A percentile compares a stretch with the other conserved stretches of the same genome.
These are phyloP conservation scores for Stagonosporopsis tanaceti DNA, from an alignment of 2,329 filamentous ascomycete species.

Conservation along the genomic window DNA sequence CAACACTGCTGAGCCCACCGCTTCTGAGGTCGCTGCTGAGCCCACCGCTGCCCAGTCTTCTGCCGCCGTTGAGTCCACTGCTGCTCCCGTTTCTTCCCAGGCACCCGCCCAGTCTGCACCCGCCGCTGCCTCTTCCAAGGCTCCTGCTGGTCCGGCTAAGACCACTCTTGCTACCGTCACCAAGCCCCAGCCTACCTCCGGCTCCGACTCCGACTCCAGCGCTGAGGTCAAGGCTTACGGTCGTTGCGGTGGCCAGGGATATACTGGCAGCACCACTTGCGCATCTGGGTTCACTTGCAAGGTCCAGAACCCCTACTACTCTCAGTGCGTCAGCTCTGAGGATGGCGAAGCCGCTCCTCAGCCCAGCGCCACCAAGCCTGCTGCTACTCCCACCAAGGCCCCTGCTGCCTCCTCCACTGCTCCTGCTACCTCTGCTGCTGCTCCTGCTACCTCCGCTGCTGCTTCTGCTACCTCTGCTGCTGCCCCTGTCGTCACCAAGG, in stretches of 20 bases:
- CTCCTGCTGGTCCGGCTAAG: slow-evolving; percentile 16
- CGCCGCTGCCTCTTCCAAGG: slow-evolving; percentile 14
- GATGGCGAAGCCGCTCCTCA: slow-evolving; percentile 18
- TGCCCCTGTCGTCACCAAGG: slow-evolving; percentile 6
- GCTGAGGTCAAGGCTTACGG: slow-evolving; percentile 33
- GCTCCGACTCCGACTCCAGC: slow-evolving; percentile 17
- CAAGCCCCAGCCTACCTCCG: slow-evolving; percentile 30
- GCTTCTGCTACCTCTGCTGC: slow-evolving; percentile 6
- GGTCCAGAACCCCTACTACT: slow-evolving; percentile 55
- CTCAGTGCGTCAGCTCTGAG: slow-evolving; percentile 50
- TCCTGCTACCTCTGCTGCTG: slow-evolving; percentile 5
- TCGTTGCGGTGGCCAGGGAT: slow-evolving; percentile 57
- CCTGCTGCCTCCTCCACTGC: slow-evolving; percentile 8
- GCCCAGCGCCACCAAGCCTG: slow-evolving; percentile 17
- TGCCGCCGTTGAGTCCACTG: slow-evolving; percentile 6
- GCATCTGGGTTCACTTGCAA: slow-evolving; percentile 52
- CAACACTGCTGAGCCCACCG: slow-evolving; percentile 14
- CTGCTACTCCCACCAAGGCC: slow-evolving; percentile 13
- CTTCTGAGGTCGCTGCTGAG: slow-evolving; percentile 9
- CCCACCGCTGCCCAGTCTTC: slow-evolving; percentile 8
- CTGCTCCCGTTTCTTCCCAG: neutral
- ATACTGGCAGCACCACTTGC: slow-evolving; percentile 51
- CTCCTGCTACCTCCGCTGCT: neutral
- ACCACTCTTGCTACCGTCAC: slow-evolving; percentile 31
- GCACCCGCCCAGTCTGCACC: slow-evolving; percentile 1